Base-by-base conservation (phyloP, 1,284 basidiomycete species). In the Cryptococcus sp. region DNA sequence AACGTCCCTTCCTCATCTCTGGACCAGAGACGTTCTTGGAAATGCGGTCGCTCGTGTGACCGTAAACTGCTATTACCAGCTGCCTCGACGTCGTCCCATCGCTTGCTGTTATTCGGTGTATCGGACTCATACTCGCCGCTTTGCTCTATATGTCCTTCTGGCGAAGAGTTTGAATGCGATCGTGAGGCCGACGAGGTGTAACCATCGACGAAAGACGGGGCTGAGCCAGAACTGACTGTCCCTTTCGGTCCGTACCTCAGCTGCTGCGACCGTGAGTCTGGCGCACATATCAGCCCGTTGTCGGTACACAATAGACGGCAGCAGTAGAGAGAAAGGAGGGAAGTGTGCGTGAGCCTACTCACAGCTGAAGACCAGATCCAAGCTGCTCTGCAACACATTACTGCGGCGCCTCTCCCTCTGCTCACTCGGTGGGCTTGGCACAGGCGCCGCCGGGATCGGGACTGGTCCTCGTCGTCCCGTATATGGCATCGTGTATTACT, bases 291-390 rank as follows among this genome's bases (percentile, higher is more conserved):
- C 39, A 58, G 61, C 52, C 19, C 1, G 8, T 10, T n/a, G 45
- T 16, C 15, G 39, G 17, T 5, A 8, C 3, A 22, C 5, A 19
- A 8, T 34, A 10, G 25, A 29, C 13, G 16, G 39, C 5, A 45
- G 23, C 13, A 19, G n/a, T 10, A 45, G 22, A 16, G 8, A 2
- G 8, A 22, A 38, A 6, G 19, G 19, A n/a, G 25, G 7, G 23
- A 15, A 34, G 22, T 43, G 7, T 23, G 39, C 8, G 8, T 22
- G 23, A 17, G 15, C 17, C 11, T 1, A 71, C 75, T 62, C 52
- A 78, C 77, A 78, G 62, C 72, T 74, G 61, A 78, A 78, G n/a
- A 76, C 76, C 39, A 79, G 64, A 46, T 79, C 76, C 39, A 79
- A 63, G 44, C 64, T 68, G 53, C 73, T 75, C 52, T 74, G 70